These are phyloP conservation scores for Basidioascus undulatus DNA, from an alignment of 768 basidiomycete species.

Conservation along the genomic window DNA sequence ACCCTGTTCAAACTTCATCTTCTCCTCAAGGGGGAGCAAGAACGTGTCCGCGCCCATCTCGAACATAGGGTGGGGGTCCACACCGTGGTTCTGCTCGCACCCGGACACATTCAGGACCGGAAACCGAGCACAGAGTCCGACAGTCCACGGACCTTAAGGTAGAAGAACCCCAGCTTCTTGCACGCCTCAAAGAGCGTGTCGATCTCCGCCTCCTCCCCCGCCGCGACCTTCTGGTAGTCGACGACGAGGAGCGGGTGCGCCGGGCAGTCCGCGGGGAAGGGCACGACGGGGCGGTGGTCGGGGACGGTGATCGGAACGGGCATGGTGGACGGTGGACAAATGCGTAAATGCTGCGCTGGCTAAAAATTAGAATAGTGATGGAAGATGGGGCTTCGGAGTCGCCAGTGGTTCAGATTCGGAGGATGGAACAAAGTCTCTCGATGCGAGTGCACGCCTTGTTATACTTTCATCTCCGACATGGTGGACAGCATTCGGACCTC, in stretches of 20 bases:
- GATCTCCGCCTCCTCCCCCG: constrained; percentile 24
- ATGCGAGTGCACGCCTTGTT: too few relatives aligned
- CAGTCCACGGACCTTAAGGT: constrained; percentile 15
- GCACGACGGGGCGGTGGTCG: constrained; percentile 7
- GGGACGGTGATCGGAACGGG: background rate
- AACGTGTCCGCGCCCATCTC: constrained; percentile 32
- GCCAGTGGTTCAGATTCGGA: too few relatives aligned
- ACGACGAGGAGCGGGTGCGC: constrained; percentile 33
- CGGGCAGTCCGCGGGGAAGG: constrained; percentile 29
- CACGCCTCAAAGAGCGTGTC: constrained; percentile 33
- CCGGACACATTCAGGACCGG: background rate
- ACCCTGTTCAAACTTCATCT: constrained; percentile 34
- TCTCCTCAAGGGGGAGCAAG: constrained; percentile 30
- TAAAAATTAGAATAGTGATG: too few relatives aligned
- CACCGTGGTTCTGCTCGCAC: constrained; percentile 35
- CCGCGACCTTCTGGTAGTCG: constrained; percentile 28
- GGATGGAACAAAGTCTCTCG: too few relatives aligned
- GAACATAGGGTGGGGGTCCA: constrained; percentile 30
- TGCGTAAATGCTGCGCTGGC: too few relatives aligned
- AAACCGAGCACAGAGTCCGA: too few relatives aligned
- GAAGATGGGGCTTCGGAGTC: too few relatives aligned
- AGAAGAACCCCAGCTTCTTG: constrained; percentile 40
- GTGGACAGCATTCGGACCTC: too few relatives aligned
- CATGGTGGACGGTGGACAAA: too few relatives aligned
- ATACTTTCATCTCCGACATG: too few relatives aligned